A percentile compares a stretch with the other conserved stretches of the same genome.
These are phyloP conservation scores for Coelastrella sp. DNA, from an alignment of 139 green algal genomes.

Conservation along the genomic window DNA sequence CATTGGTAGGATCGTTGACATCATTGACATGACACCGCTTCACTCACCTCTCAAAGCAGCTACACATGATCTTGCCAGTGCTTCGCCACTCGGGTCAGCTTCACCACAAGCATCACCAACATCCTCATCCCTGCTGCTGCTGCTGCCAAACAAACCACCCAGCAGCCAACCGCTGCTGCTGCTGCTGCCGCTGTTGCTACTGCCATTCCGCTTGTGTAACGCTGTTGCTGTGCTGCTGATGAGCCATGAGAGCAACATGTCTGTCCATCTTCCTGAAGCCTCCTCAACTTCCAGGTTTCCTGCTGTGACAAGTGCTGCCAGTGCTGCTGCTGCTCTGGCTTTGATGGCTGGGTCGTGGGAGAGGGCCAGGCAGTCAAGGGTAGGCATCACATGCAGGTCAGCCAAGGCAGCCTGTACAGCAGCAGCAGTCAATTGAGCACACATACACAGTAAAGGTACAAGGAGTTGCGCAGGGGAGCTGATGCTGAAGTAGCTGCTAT, in stretches of 20 bases:
- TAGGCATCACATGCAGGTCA: constrained; percentile 53
- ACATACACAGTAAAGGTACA: not conserved
- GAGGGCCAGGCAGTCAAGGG: constrained; percentile 40
- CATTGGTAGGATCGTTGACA: no score
- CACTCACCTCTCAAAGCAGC: constrained; percentile 13
- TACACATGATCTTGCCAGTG: constrained; percentile 7
- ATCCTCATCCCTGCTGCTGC: constrained; percentile 7
- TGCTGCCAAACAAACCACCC: not conserved
- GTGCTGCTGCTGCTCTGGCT: constrained; percentile 42
- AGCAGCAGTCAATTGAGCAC: not conserved
- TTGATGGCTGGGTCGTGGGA: constrained; percentile 22
- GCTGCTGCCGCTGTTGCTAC: not conserved
- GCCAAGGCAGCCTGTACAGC: constrained; percentile 17
- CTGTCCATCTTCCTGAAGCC: constrained; percentile 1
- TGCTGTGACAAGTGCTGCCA: constrained; percentile 30
- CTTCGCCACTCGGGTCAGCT: not conserved
- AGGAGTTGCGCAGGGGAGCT: not conserved
- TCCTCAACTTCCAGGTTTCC: constrained; percentile 21
- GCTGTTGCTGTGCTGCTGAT: not conserved
- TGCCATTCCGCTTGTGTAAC: not conserved
- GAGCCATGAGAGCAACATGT: constrained; percentile 44
- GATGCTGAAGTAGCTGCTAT: no score
- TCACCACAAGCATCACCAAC: not conserved
- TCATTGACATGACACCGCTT: not conserved
- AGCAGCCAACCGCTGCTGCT: not conserved